Conservation (phyloP, 2,329 filamentous ascomycete species). For the Aspergillus bombycis region DNA sequence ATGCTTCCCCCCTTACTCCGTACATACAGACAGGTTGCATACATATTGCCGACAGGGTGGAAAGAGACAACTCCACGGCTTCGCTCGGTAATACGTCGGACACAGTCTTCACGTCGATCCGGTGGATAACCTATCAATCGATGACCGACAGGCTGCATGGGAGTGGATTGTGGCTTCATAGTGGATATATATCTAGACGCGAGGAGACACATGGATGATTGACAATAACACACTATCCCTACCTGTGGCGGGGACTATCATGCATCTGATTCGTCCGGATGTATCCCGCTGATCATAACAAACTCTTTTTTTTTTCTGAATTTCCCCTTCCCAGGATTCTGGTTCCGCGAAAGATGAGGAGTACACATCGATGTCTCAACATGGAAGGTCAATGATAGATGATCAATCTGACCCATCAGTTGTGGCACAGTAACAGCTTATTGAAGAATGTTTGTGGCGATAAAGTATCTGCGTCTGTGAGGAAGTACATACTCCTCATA, state of each 20-base stretch:
- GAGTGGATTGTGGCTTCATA: background rate
- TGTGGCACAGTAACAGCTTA: background rate
- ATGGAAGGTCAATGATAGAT: background rate
- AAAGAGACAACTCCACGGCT: background rate
- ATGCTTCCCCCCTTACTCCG: background rate
- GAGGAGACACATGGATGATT: slow-evolving; percentile 6
- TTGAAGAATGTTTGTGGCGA: background rate
- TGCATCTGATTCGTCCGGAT: slow-evolving; percentile 2
- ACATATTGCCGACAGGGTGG: background rate
- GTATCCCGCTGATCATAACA: background rate
- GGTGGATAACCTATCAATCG: background rate
- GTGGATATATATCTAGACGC: slow-evolving; percentile 2
- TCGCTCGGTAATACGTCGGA: background rate
- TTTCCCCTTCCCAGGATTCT: slow-evolving; percentile 2
- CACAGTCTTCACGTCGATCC: background rate
- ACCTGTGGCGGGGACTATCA: background rate
- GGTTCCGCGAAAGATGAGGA: slow-evolving; percentile 2
- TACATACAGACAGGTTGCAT: background rate
- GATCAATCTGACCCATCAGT: slow-evolving; percentile 3
- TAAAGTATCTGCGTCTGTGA: background rate
- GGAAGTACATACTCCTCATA: background rate
- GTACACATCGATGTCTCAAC: background rate
- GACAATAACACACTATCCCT: slow-evolving; percentile 5
- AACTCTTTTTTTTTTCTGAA: background rate
- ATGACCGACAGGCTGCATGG: background rate